Evolutionary conservation across 495 filamentous ascomycete species (phyloP).

Genomic region (Glarea lozoyensis): DNA sequence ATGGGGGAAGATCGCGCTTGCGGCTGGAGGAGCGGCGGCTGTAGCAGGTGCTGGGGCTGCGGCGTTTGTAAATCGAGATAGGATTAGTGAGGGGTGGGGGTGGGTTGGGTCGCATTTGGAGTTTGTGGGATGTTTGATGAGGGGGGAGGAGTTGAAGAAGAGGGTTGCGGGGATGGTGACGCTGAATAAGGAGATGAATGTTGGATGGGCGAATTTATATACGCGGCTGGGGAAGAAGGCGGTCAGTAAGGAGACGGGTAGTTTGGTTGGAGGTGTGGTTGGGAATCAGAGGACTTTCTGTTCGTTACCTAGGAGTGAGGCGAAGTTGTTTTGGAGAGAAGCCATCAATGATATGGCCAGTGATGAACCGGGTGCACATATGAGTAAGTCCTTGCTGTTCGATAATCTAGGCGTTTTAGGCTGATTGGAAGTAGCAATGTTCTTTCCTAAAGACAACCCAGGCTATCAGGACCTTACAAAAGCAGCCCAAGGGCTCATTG

Average conservation of each 20-base stretch:
- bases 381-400: conserved; percentile 35
- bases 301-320: conserved; percentile 56
- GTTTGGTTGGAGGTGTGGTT: conserved; percentile 38
- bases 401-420: conserved; percentile 4
- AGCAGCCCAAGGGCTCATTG: conserved; percentile 55
- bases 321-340: conserved; percentile 44
- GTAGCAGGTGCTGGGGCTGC: conserved; percentile 82
- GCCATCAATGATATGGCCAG: conserved; percentile 67
- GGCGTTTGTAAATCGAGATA: conserved; percentile 74
- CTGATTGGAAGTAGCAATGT: conserved; percentile 49
- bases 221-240: conserved; percentile 68
- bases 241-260: conserved; percentile 25
- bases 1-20: conserved; percentile 79
- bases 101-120: conserved; percentile 93
- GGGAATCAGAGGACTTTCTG: conserved; percentile 75
- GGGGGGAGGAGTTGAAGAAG: conserved; percentile 63
- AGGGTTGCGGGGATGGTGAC: conserved; percentile 50
- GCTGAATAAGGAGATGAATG: conserved; percentile 42
- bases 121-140: conserved; percentile 82
- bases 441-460: conserved; percentile 69
- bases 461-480: conserved; percentile 61
- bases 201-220: conserved; percentile 75
- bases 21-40: conserved; percentile 71
- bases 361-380: conserved; percentile 79
- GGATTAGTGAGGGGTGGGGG: conserved; percentile 47